Conservation (phyloP, 192 early-diverging fungal species). For the Ambispora gerdemannii region DNA sequence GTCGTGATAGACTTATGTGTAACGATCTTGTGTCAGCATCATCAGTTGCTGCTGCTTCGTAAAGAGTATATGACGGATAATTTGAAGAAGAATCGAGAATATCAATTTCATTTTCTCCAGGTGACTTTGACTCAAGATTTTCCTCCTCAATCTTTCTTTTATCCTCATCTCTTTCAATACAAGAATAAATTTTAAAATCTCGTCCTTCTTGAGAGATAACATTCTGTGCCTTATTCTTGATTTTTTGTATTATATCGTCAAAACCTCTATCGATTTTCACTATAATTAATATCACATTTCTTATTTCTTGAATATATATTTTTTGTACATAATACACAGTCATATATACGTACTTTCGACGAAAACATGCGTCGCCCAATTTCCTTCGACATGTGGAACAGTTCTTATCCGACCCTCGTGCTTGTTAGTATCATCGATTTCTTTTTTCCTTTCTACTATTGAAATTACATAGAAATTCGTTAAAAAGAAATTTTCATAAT, state of each 20-base stretch:
- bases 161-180: slow-evolving; percentile 11
- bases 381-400: slow-evolving; percentile 40
- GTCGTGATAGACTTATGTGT: slow-evolving; percentile 48
- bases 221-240: not conserved
- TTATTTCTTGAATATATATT: not conserved
- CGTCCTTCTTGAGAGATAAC: not conserved
- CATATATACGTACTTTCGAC: slow-evolving; percentile 33
- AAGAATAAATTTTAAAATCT: slow-evolving; percentile 3
- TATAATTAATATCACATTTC: not conserved
- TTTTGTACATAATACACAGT: slow-evolving; percentile 4
- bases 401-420: slow-evolving; percentile 36
- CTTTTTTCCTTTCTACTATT: slow-evolving; percentile 1
- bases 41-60: not conserved
- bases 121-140: too few relatives aligned
- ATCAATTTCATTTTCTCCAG: too few relatives aligned
- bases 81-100: too few relatives aligned
- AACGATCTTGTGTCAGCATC: slow-evolving; percentile 26
- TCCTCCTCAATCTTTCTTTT: not conserved
- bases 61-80: not conserved
- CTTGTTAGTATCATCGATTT: slow-evolving; percentile 4
- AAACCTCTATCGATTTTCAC: slow-evolving; percentile 3
- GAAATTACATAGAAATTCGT: not conserved
- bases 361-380: slow-evolving; percentile 49
- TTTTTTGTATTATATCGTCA: slow-evolving; percentile 22
- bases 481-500: not conserved